phyloP scores from a whole-genome alignment of 2,329 filamentous ascomycete genomes.

The Colletotrichum aenigma region DNA sequence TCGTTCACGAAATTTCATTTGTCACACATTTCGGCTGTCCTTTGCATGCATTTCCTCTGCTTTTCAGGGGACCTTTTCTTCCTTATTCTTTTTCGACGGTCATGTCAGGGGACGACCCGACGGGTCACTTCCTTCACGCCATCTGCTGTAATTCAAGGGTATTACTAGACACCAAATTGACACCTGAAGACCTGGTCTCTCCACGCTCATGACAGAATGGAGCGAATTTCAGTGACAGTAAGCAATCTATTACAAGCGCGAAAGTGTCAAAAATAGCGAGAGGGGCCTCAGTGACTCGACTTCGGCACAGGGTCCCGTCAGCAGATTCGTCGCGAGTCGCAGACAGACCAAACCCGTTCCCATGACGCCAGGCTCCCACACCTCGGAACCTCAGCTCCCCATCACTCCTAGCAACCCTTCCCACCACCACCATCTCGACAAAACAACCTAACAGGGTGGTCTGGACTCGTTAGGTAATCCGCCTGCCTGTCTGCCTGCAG shows the following conservation, averaged over 20 bases:
- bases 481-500: background rate
- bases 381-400: background rate
- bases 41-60: background rate
- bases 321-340: background rate
- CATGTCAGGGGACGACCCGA: background rate
- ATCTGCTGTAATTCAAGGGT: background rate
- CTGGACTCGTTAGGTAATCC: background rate
- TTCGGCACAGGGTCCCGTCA: background rate
- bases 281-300: background rate
- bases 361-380: constrained; percentile 7
- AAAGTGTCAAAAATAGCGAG: background rate
- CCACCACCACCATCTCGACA: background rate
- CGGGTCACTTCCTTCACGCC: background rate
- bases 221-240: background rate
- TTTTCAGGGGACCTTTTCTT: background rate
- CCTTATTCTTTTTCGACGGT: background rate
- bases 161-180: background rate
- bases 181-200: background rate
- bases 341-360: background rate
- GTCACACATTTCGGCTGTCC: background rate
- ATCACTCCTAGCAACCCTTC: background rate
- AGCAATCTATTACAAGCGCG: background rate
- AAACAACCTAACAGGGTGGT: background rate
- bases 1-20: background rate
- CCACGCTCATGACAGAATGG: background rate